Evolutionary conservation across 192 early-diverging fungal species (phyloP).

Genomic region (Backusella psychrophila): DNA sequence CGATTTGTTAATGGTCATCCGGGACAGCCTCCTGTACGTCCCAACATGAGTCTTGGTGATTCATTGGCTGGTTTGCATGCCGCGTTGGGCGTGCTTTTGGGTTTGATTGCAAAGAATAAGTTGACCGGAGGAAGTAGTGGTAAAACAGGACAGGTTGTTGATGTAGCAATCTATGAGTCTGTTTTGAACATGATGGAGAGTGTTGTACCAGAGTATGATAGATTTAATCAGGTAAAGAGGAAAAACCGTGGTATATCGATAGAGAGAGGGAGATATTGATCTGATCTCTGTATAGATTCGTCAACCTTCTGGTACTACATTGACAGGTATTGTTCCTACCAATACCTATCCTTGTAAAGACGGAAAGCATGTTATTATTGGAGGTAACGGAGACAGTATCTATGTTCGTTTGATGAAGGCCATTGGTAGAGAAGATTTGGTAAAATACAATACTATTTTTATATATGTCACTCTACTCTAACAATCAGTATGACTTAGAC

Average conservation of each 20-base stretch:
- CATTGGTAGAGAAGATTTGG: constrained; percentile 42
- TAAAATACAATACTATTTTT: not conserved
- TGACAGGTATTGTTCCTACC: constrained; percentile 52
- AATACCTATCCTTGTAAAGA: constrained; percentile 45
- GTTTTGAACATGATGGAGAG: constrained; percentile 52
- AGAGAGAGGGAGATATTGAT: not conserved
- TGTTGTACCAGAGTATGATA: constrained; percentile 47
- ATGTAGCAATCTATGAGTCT: constrained; percentile 50
- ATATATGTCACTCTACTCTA: not conserved
- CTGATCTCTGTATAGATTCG: constrained; percentile 28
- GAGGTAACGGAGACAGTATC: constrained; percentile 49
- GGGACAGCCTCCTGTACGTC: constrained; percentile 41
- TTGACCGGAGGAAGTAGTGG: not conserved
- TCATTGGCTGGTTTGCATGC: constrained; percentile 50
- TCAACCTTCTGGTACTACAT: constrained; percentile 50
- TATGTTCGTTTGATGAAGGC: constrained; percentile 45
- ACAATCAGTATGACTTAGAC: constrained; percentile 8
- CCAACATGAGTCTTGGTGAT: constrained; percentile 52
- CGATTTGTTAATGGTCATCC: constrained; percentile 45
- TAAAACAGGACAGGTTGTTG: constrained; percentile 44
- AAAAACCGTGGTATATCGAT: not conserved
- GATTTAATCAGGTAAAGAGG: constrained; percentile 37
- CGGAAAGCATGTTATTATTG: constrained; percentile 50
- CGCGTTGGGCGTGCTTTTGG: constrained; percentile 40
- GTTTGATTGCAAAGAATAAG: constrained; percentile 38